Evolutionary conservation across 805 yeast genomes (phyloP).

Genomic region (Henningerozyma blattae): DNA sequence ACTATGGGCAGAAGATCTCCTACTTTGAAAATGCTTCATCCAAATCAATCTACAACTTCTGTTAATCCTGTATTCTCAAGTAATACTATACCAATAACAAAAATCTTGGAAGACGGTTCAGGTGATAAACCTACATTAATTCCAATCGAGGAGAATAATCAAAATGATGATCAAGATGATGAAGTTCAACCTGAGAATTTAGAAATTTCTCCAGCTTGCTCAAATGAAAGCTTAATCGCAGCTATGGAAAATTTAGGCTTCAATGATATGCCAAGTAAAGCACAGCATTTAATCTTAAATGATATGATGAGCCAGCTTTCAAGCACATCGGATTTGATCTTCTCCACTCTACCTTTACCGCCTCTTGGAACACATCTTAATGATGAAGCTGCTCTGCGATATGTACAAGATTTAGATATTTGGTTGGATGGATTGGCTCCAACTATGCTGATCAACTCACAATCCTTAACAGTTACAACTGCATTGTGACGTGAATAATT

Average conservation of each 20-base stretch:
- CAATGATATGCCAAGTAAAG: constrained; percentile 82
- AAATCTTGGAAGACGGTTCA: constrained; percentile 52
- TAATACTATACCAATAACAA: constrained; percentile 58
- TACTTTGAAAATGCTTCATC: background rate
- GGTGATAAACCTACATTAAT: constrained; percentile 59
- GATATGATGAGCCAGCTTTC: constrained; percentile 69
- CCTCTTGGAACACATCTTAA: constrained; percentile 66
- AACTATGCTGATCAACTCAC: constrained; percentile 69
- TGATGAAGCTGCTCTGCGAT: constrained; percentile 58
- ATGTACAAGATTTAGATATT: constrained; percentile 60
- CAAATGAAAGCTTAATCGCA: constrained; percentile 22
- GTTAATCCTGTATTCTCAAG: constrained; percentile 55
- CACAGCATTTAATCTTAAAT: constrained; percentile 81
- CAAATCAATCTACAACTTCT: constrained; percentile 5
- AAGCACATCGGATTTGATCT: constrained; percentile 52
- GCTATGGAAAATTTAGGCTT: constrained; percentile 39
- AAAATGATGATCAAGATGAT: constrained; percentile 2
- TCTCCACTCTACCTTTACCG: constrained; percentile 88
- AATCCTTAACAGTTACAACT: constrained; percentile 92
- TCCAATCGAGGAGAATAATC: constrained; percentile 29
- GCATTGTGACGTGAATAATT: constrained; percentile 39
- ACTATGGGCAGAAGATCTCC: background rate
- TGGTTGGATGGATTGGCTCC: constrained; percentile 86
- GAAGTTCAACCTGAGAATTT: constrained; percentile 5
- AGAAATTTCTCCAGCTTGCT: constrained; percentile 23